Evolutionary conservation across 1,139 yeast species (phyloP).

Genomic region (Blastobotrys niveus): DNA sequence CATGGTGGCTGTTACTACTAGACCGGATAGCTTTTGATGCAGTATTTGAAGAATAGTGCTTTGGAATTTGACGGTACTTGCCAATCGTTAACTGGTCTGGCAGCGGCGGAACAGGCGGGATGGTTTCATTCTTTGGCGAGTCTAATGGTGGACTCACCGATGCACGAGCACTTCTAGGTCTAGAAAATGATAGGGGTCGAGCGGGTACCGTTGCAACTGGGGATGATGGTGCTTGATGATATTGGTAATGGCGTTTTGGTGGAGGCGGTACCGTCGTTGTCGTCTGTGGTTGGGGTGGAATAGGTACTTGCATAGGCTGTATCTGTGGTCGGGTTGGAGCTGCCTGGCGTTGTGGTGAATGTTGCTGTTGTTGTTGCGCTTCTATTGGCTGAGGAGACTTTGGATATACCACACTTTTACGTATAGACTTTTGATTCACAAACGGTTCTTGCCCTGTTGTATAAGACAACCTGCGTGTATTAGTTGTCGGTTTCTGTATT

Average conservation of each 20-base stretch:
- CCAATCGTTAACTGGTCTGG: conserved; percentile 24
- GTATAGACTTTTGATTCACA: conserved; percentile 12
- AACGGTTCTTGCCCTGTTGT: conserved; percentile 12
- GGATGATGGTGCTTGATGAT: conserved; percentile 13
- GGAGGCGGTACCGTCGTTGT: not conserved
- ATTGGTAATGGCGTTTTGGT: conserved; percentile 11
- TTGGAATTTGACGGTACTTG: conserved; percentile 16
- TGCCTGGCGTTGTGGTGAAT: not conserved
- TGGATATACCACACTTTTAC: conserved; percentile 9
- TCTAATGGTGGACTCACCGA: conserved; percentile 17
- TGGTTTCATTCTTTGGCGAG: conserved; percentile 4
- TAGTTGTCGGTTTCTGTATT: not conserved
- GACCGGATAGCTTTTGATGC: not conserved
- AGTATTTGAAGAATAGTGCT: not conserved
- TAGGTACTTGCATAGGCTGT: not conserved
- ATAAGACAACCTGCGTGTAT: conserved; percentile 9
- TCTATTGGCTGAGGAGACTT: conserved; percentile 1
- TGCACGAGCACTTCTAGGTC: conserved; percentile 11
- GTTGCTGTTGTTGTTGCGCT: conserved; percentile 3
- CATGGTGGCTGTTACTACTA: conserved; percentile 5
- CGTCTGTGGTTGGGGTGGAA: not conserved
- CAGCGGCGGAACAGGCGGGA: conserved; percentile 27
- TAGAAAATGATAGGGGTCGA: conserved; percentile 11
- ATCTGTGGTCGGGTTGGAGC: not conserved
- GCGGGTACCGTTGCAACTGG: conserved; percentile 10